Conservation (phyloP, 192 early-diverging fungal species). For the Cladochytrium replicatum region DNA sequence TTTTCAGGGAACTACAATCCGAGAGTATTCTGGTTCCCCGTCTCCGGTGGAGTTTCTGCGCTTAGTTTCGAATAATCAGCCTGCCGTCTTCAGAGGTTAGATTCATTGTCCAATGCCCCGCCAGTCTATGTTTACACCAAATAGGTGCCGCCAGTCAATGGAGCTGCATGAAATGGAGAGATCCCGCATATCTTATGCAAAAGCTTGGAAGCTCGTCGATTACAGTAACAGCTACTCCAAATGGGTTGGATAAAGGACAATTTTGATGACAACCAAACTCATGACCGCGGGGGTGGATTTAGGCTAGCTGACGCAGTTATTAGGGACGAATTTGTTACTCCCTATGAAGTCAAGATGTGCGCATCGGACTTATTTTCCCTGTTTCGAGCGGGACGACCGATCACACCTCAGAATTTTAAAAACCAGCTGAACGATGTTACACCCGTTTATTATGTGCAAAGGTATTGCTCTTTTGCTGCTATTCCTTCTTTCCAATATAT, state of each 20-base stretch:
- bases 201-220: slow-evolving; percentile 11
- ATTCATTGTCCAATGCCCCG: too few relatives aligned
- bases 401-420: background rate
- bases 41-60: too few relatives aligned
- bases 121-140: too few relatives aligned
- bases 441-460: slow-evolving; percentile 6
- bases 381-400: background rate
- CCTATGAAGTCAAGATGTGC: slow-evolving; percentile 22
- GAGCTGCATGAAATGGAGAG: slow-evolving; percentile 29
- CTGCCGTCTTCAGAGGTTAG: too few relatives aligned
- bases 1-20: too few relatives aligned
- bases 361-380: slow-evolving; percentile 17
- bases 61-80: too few relatives aligned
- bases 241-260: slow-evolving; percentile 15
- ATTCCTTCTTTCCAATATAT: background rate
- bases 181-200: slow-evolving; percentile 18
- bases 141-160: too few relatives aligned
- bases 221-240: slow-evolving; percentile 36
- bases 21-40: too few relatives aligned
- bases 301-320: slow-evolving; percentile 35
- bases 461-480: background rate
- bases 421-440: slow-evolving; percentile 2
- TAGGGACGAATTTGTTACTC: slow-evolving; percentile 31
- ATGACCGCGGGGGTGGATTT: background rate
- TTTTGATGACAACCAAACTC: background rate